phyloP scores from a whole-genome alignment of 768 basidiomycete species.

The Tulasnella sp. region DNA sequence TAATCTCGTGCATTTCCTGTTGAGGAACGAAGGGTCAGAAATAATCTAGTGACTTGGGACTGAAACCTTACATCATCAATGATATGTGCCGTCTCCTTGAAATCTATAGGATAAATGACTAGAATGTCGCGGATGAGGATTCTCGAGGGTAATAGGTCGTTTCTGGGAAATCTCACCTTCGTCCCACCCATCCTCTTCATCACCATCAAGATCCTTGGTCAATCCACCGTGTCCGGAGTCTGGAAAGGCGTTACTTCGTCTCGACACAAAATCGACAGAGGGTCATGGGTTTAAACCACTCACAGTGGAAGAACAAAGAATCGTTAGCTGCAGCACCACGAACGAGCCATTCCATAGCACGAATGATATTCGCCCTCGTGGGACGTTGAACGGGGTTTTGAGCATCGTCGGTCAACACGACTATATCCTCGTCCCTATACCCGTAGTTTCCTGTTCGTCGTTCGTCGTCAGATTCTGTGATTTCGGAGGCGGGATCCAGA shows the following conservation, averaged over 20 bases:
- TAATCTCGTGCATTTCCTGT: constrained; percentile 67
- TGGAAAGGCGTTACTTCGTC: constrained; percentile 32
- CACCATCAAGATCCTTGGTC: constrained; percentile 74
- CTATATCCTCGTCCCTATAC: constrained; percentile 76
- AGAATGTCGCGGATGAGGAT: background rate
- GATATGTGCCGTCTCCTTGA: constrained; percentile 68
- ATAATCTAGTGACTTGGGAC: background rate
- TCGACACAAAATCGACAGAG: background rate
- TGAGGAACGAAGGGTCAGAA: constrained; percentile 17
- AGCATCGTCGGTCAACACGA: constrained; percentile 77
- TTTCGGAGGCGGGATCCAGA: constrained; percentile 32
- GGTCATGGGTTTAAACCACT: background rate
- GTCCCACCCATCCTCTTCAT: constrained; percentile 80
- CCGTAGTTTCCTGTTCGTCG: constrained; percentile 49
- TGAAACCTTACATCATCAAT: constrained; percentile 72
- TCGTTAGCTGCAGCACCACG: constrained; percentile 72
- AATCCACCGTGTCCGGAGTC: constrained; percentile 96
- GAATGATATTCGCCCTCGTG: constrained; percentile 77
- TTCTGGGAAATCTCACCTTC: constrained; percentile 49
- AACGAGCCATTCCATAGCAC: constrained; percentile 93
- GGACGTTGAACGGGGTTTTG: constrained; percentile 59
- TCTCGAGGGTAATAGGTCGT: constrained; percentile 17
- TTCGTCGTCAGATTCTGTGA: background rate
- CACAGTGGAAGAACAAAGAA: constrained; percentile 87
- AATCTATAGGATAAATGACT: constrained; percentile 87